A percentile compares a stretch with the other conserved stretches of the same genome.
Conservation (phyloP, 495 filamentous ascomycete species). For the Hyaloscypha finlandica region DNA sequence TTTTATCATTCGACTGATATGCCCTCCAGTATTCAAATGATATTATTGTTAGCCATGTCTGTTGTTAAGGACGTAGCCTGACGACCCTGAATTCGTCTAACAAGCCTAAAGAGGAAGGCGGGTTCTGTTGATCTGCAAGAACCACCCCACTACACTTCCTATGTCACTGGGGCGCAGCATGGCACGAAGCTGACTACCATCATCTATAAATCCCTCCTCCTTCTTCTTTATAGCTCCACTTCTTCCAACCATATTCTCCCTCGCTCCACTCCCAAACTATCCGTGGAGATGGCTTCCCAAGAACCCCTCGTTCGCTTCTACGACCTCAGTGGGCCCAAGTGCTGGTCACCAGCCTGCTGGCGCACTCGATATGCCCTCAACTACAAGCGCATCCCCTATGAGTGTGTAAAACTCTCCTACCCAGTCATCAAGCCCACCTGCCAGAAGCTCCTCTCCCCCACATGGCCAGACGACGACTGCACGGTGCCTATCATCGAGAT, state of each 20-base stretch:
- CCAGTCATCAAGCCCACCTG: conserved; percentile 14
- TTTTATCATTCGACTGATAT: too few relatives aligned
- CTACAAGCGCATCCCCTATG: conserved; percentile 14
- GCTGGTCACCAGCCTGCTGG: conserved; percentile 14
- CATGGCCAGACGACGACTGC: not conserved
- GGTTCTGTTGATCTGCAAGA: too few relatives aligned
- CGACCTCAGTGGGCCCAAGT: conserved; percentile 15
- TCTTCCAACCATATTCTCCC: not conserved
- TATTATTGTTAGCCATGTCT: too few relatives aligned
- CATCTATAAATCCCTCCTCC: too few relatives aligned
- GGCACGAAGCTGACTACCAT: too few relatives aligned
- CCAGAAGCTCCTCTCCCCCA: conserved; percentile 3
- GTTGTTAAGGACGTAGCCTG: too few relatives aligned
- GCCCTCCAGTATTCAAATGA: too few relatives aligned
- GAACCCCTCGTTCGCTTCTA: conserved; percentile 15
- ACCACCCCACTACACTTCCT: too few relatives aligned
- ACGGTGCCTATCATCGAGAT: conserved; percentile 20
- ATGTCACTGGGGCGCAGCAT: too few relatives aligned
- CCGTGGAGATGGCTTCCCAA: not conserved
- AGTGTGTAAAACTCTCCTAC: not conserved
- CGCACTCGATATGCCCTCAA: conserved; percentile 13
- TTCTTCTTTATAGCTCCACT: not conserved
- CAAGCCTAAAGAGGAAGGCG: too few relatives aligned
- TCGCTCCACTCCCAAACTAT: not conserved
- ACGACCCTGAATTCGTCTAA: too few relatives aligned